Evolutionary conservation across 2,329 filamentous ascomycete genomes (phyloP), one percentile per base, ranked within the genome.

Genomic region (Ustilaginoidea virens): DNA sequence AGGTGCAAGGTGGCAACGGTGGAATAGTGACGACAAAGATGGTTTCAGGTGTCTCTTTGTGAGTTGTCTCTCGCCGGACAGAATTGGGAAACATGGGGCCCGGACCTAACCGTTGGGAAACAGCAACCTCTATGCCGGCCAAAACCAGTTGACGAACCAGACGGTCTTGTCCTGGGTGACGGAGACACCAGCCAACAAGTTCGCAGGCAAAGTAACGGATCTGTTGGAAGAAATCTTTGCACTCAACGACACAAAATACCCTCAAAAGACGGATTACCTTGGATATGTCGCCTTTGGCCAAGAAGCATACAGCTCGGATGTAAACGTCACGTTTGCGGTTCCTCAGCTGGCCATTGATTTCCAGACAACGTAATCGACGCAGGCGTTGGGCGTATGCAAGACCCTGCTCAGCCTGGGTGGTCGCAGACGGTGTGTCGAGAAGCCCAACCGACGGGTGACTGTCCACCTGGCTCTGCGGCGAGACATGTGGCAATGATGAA

Each of bases 281-380:
- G 65, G 64, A 13, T 62, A 66, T 36, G 48, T 68, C 38, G 53
- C 53, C 25, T 61, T 69, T 36, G 66, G 66, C 14, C 58, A 59
- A 10, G 66, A 70, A 41, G 52, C 62, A 1, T 63, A 61, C 43
- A 57, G 46, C 5, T 48, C 56, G 6, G 32, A 41, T 15, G 39
- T 42, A 4, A 57, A 55, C 22, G 62, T 67, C 28, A 69, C 65
- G 1, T 66, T 69, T 36, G 28, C 33, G 10, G 33, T 36, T 20
- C 28, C 33, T 9, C 4, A 16, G 13, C 29, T 36, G 6, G 12
- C 23, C 2, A 17, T 36, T 4, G 28, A 36, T 17, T 7, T 36
- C 5, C 25, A 36, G 23, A 29, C 23, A 5, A 29, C 28, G 23
- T 29, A 11, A 33, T 13, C n/a, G n/a, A n/a, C n/a, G n/a, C n/a